phyloP scores from a whole-genome alignment of 179 eudicot species.

The Vitellaria paradoxa region DNA sequence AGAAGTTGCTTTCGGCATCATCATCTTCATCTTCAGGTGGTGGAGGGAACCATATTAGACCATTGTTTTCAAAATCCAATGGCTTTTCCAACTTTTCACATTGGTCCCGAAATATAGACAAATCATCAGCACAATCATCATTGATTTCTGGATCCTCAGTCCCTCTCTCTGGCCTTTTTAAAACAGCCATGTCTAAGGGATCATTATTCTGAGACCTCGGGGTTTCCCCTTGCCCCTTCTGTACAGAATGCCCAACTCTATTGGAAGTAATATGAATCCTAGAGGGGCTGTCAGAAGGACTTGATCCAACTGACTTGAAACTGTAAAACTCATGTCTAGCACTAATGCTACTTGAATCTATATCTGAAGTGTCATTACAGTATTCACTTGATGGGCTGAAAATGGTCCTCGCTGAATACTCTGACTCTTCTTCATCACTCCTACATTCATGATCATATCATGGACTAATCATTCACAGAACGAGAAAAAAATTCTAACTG shows the following conservation, averaged over 20 bases:
- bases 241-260: constrained; percentile 64
- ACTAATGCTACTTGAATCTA: constrained; percentile 78
- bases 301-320: constrained; percentile 71
- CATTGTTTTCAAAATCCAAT: constrained; percentile 76
- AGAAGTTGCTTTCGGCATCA: constrained; percentile 53
- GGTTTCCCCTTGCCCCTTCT: constrained; percentile 52
- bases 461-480: not conserved
- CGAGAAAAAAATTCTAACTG: not conserved
- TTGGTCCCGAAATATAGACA: constrained; percentile 28
- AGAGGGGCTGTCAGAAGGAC: constrained; percentile 88
- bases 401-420: constrained; percentile 49
- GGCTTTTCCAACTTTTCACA: constrained; percentile 44
- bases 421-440: constrained; percentile 82
- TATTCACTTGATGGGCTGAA: constrained; percentile 64
- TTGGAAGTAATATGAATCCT: constrained; percentile 69
- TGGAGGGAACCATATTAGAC: constrained; percentile 87
- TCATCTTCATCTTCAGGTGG: constrained; percentile 76
- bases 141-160: constrained; percentile 30
- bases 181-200: constrained; percentile 45
- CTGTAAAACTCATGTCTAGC: constrained; percentile 61
- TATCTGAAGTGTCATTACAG: constrained; percentile 58
- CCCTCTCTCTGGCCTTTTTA: constrained; percentile 46
- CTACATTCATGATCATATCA: constrained; percentile 35
- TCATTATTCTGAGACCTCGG: constrained; percentile 39
- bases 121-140: constrained; percentile 38